phyloP scores from a whole-genome alignment of 106 monocot species.

The Dactylorhiza incarnata region DNA sequence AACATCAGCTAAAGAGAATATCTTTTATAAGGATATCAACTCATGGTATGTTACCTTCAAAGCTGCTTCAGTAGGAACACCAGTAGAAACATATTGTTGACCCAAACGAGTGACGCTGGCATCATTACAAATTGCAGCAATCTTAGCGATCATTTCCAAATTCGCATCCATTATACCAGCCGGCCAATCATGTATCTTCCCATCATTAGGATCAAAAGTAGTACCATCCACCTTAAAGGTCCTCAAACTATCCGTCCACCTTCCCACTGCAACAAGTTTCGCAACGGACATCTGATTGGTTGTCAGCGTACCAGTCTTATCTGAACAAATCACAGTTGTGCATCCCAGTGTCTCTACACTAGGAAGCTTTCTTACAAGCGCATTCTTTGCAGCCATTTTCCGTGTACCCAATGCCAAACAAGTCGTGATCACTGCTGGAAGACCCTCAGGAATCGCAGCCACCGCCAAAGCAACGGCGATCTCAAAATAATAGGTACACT shows the following conservation, averaged over 20 bases:
- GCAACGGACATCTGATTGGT: conserved; percentile 63
- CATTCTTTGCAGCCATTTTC: conserved; percentile 33
- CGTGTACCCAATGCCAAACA: conserved; percentile 33
- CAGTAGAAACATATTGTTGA: conserved; percentile 23
- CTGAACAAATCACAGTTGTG: conserved; percentile 27
- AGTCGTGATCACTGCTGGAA: conserved; percentile 36
- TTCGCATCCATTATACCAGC: conserved; percentile 21
- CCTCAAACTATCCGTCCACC: conserved; percentile 13
- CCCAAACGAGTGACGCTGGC: conserved; percentile 15
- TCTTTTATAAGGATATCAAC: not conserved
- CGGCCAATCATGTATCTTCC: conserved; percentile 24
- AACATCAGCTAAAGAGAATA: not conserved
- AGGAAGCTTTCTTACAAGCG: conserved; percentile 49
- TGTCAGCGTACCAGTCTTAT: conserved; percentile 49
- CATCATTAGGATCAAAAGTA: conserved; percentile 21
- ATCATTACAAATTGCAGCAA: conserved; percentile 31
- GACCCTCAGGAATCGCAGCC: conserved; percentile 36
- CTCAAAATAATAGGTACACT: conserved; percentile 33
- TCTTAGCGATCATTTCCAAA: conserved; percentile 26
- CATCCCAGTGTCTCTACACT: conserved; percentile 58
- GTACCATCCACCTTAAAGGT: conserved; percentile 30
- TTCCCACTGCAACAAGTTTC: conserved; percentile 36
- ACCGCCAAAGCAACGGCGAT: conserved; percentile 33
- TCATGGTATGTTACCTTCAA: conserved; percentile 20
- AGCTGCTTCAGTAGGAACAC: conserved; percentile 31